Conservation (phyloP, 1,284 basidiomycete genomes). For the Spongiforma sp. region DNA sequence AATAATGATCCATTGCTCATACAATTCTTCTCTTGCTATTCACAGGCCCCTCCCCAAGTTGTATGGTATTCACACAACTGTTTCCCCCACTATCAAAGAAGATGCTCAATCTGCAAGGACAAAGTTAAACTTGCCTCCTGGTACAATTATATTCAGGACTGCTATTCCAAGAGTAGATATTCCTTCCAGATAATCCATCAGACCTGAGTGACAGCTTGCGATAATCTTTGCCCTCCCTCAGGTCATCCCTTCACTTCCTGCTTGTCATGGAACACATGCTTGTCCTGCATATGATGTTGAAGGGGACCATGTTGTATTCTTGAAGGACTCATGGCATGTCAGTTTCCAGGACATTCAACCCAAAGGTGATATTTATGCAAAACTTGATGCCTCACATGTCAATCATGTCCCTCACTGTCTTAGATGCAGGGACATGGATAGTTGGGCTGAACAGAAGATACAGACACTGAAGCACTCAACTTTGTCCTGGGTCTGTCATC, state of each 20-base stretch:
- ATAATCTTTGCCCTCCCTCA: neutral
- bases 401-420: neutral
- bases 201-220: too few species aligned
- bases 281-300: neutral
- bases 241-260: neutral
- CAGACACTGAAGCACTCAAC: neutral
- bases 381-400: neutral
- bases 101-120: neutral
- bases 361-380: neutral
- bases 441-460: neutral
- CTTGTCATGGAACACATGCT: neutral
- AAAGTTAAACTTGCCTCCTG: neutral
- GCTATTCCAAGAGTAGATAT: too few species aligned
- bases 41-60: neutral
- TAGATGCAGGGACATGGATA: neutral
- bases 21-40: neutral
- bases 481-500: neutral
- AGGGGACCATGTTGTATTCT: neutral
- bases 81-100: neutral
- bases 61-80: neutral
- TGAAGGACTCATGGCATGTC: neutral
- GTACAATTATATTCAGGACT: neutral
- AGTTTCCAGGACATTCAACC: neutral
- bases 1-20: neutral
- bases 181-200: too few species aligned